phyloP scores from a whole-genome alignment of 768 basidiomycete species.

The Cystofilobasidium bisporidii region DNA sequence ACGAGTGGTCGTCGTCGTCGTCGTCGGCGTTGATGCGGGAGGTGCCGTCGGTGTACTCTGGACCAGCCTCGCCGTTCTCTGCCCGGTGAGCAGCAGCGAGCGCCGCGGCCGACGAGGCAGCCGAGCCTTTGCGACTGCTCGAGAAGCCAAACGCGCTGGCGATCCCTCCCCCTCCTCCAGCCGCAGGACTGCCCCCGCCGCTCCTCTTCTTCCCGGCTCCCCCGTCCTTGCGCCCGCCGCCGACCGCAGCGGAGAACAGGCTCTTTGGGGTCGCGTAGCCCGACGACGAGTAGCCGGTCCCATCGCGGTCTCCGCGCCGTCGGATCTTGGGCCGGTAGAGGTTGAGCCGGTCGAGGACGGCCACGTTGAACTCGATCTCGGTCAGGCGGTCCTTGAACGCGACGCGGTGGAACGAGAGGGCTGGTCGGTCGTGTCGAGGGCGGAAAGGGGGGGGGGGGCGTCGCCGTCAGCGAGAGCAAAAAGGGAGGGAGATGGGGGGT shows the following conservation, averaged over 20 bases:
- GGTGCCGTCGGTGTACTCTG: too few species aligned
- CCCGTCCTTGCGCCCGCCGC: too few species aligned
- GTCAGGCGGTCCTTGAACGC: slow-evolving; percentile 65
- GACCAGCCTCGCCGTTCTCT: too few species aligned
- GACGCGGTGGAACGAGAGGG: slow-evolving; percentile 65
- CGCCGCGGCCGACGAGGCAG: too few species aligned
- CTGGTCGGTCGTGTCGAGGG: slow-evolving; percentile 35
- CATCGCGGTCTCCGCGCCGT: not conserved
- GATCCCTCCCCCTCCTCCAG: too few species aligned
- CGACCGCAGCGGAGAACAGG: not conserved
- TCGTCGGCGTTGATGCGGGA: too few species aligned
- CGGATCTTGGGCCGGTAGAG: slow-evolving; percentile 22
- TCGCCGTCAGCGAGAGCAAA: not conserved
- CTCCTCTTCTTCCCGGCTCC: too few species aligned
- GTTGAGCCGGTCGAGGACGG: slow-evolving; percentile 23
- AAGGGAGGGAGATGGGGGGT: not conserved
- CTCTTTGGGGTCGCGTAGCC: not conserved
- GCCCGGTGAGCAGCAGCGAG: not conserved
- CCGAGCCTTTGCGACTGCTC: too few species aligned
- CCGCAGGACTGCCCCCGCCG: too few species aligned
- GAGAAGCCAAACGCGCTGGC: too few species aligned
- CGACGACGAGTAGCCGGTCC: not conserved
- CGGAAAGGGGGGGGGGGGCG: not conserved
- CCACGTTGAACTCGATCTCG: slow-evolving; percentile 40
- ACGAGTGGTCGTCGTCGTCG: not conserved